Conservation (phyloP, 2,329 filamentous ascomycete genomes). For the Clathrospora elynae region DNA sequence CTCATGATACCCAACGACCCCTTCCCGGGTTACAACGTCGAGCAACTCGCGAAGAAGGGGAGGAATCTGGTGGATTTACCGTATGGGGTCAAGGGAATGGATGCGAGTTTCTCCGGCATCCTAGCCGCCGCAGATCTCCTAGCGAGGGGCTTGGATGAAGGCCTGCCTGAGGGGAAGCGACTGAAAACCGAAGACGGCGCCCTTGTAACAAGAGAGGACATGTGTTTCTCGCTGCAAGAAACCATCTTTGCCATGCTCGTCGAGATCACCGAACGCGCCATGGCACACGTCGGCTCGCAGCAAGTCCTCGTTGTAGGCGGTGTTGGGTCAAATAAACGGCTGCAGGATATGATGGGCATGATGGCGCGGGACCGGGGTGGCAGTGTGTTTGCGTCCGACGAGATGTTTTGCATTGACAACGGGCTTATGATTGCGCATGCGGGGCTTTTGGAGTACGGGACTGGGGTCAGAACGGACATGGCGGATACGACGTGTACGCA, state of each 20-base stretch:
- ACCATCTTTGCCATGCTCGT: constrained; percentile 97
- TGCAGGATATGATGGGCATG: constrained; percentile 97
- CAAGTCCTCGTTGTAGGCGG: constrained; percentile 96
- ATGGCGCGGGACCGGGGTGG: constrained; percentile 91
- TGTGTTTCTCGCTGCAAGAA: constrained; percentile 95
- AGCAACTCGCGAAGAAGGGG: constrained; percentile 82
- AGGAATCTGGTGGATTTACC: constrained; percentile 80
- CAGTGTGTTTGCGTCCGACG: constrained; percentile 91
- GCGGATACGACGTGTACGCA: constrained; percentile 75
- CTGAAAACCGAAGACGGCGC: constrained; percentile 56
- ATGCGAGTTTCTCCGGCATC: constrained; percentile 94
- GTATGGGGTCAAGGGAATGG: constrained; percentile 98
- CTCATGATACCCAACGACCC: constrained; percentile 93
- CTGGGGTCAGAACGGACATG: constrained; percentile 75
- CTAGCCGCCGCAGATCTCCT: constrained; percentile 81
- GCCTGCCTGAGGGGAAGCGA: constrained; percentile 46
- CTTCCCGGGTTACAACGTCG: constrained; percentile 96
- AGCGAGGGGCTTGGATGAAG: constrained; percentile 66
- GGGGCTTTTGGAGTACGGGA: constrained; percentile 81
- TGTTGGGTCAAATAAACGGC: constrained; percentile 89
- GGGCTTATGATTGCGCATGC: constrained; percentile 99
- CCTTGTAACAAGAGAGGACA: constrained; percentile 75
- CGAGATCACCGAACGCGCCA: constrained; percentile 96
- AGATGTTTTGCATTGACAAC: constrained; percentile 98
- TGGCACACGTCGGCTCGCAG: constrained; percentile 91